Base-by-base conservation (phyloP, 1,284 basidiomycete species). In the Mycosarcoma mackinlayi region DNA sequence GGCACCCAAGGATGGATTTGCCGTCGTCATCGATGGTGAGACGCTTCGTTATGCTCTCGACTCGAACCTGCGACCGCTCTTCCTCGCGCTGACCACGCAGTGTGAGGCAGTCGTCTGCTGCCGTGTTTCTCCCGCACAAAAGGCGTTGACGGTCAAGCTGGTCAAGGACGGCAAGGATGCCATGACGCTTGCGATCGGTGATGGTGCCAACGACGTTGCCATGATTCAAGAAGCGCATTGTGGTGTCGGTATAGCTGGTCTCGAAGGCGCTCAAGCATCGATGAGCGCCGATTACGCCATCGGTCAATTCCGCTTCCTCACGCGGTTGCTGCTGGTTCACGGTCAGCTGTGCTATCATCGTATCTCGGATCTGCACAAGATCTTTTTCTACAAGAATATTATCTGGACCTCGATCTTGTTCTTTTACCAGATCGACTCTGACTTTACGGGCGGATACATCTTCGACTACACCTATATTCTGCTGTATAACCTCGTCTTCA, bases 231-330 rank as follows among this genome's bases (percentile, higher is more conserved):
- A 97, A 31, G 95, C 95, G 23, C 95, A 98, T 83, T 90, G 96
- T 73, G 95, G 95, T 6, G 93, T 94, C 77, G 95, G 95, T 24
- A 86, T 98, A 24, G 89, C 93, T 65, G 95, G 95, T 50, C 88
- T 95, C 41, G 95, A 98, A 83, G 95, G 95, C 52, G 94, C 93
- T 21, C 95, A 98, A 84, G 95, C 95, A 23, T 94, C 94, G 40
- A 98, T 98, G 94, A 96, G 93, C 21, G 94, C 95, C 14, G 95
- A 98, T 84, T 98, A 97, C 76, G 94, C 94, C 1, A 94, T 98
- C 84, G 94, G 93, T 2, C 95, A 98, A 81, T 98, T 98, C 86
- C 87, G 94, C 52, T 98, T 74, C 86, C 84, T 98, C 60, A 95
- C 93, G 1, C 92, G 94, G 81, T 85, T 98, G 37, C 86, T 98